Evolutionary conservation across 2,329 filamentous ascomycete species (phyloP).

Genomic region (Boeremia lycopersici): DNA sequence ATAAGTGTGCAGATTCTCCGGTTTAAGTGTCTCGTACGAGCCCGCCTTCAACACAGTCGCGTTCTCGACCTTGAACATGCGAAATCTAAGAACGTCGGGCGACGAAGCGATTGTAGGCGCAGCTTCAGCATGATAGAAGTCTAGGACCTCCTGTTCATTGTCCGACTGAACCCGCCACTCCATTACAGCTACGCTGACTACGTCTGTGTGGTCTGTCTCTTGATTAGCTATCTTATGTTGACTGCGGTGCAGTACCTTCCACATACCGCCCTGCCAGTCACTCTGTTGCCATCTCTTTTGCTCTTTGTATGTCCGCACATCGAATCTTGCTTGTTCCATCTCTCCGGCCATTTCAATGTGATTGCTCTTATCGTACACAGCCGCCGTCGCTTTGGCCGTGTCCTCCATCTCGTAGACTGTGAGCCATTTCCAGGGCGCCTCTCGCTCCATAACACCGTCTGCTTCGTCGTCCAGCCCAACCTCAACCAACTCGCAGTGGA

Average conservation of each 20-base stretch:
- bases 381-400: not conserved
- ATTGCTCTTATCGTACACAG: constrained; percentile 3
- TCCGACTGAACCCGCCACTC: constrained; percentile 14
- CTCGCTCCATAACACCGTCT: constrained; percentile 9
- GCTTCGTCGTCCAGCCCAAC: constrained; percentile 8
- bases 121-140: constrained; percentile 13
- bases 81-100: constrained; percentile 16
- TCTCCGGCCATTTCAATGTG: constrained; percentile 2
- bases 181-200: constrained; percentile 19
- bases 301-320: constrained; percentile 17
- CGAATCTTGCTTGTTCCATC: constrained; percentile 7
- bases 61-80: constrained; percentile 14
- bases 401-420: constrained; percentile 17
- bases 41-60: constrained; percentile 16
- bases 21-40: constrained; percentile 11
- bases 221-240: not conserved
- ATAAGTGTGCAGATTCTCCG: constrained; percentile 8
- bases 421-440: constrained; percentile 18
- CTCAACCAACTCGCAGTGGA: constrained; percentile 17
- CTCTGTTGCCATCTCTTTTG: constrained; percentile 11
- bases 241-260: not conserved
- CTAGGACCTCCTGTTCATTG: constrained; percentile 11
- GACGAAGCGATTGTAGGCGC: constrained; percentile 16
- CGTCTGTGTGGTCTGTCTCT: constrained; percentile 7
- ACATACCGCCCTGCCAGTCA: constrained; percentile 17